phyloP scores from a whole-genome alignment of 2,329 filamentous ascomycete species.

The Stagonosporopsis tanaceti region DNA sequence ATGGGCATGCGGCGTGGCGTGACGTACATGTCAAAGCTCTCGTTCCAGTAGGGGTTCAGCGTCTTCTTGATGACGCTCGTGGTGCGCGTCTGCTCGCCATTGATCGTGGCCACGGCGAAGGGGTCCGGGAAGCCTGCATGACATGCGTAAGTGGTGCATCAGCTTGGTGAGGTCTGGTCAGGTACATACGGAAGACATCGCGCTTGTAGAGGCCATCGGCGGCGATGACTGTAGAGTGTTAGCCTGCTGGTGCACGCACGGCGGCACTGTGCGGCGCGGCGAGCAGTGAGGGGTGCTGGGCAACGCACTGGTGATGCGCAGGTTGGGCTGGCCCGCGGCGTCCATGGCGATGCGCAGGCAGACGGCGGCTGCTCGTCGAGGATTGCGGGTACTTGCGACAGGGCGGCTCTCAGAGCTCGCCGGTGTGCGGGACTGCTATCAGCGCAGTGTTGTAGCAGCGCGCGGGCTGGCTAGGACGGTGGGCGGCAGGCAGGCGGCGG shows the following conservation, averaged over 20 bases:
- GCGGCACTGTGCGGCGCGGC: background rate
- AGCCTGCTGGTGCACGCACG: slow-evolving; percentile 20
- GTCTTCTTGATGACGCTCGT: slow-evolving; percentile 97
- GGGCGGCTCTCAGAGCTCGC: slow-evolving; percentile 46
- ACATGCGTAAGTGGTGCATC: slow-evolving; percentile 39
- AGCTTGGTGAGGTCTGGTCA: slow-evolving; percentile 2
- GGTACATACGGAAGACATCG: slow-evolving; percentile 92
- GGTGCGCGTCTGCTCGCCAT: slow-evolving; percentile 98
- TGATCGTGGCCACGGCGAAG: slow-evolving; percentile 95
- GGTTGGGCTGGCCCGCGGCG: slow-evolving; percentile 71
- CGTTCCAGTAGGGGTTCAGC: slow-evolving; percentile 99
- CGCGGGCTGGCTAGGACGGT: slow-evolving; percentile 9
- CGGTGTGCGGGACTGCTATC: slow-evolving; percentile 16
- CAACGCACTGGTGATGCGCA: slow-evolving; percentile 87
- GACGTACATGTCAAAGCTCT: slow-evolving; percentile 95
- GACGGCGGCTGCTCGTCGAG: slow-evolving; percentile 4
- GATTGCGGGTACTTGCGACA: slow-evolving; percentile 5
- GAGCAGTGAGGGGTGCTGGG: background rate
- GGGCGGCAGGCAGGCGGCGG: slow-evolving; percentile 19
- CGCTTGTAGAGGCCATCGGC: slow-evolving; percentile 98
- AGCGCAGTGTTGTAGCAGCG: slow-evolving; percentile 14
- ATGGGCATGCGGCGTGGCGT: slow-evolving; percentile 3
- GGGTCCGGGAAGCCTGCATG: slow-evolving; percentile 89
- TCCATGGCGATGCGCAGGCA: slow-evolving; percentile 49
- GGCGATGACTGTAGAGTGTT: slow-evolving; percentile 78